phyloP scores from a whole-genome alignment of 371 early-diverging fungal genomes.

The Syncephalis fuscata region DNA sequence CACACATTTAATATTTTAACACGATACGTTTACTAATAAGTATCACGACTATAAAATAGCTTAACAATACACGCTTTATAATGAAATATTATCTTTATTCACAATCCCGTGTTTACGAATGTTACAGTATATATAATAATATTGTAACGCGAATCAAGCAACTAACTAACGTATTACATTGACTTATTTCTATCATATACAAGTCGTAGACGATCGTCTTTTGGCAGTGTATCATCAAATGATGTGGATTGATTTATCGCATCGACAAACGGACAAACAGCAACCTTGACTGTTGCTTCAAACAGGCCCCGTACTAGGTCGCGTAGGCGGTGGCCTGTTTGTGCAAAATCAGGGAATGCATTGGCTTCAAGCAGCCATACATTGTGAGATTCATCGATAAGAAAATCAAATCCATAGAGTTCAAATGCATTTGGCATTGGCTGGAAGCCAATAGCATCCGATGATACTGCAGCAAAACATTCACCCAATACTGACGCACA shows the following conservation, averaged over 20 bases:
- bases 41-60: too few species aligned
- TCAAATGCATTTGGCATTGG: slow-evolving; percentile 48
- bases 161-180: too few species aligned
- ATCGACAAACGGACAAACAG: slow-evolving; percentile 23
- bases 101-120: too few species aligned
- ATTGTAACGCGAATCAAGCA: too few species aligned
- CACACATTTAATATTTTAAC: too few species aligned
- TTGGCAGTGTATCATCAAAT: not conserved
- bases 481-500: slow-evolving; percentile 34
- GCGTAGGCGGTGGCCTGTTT: slow-evolving; percentile 36
- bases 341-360: slow-evolving; percentile 61
- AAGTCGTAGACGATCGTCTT: too few species aligned
- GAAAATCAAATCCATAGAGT: slow-evolving; percentile 51
- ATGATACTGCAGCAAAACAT: slow-evolving; percentile 36
- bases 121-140: too few species aligned
- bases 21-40: too few species aligned
- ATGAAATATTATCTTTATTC: too few species aligned
- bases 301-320: slow-evolving; percentile 39
- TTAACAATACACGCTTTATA: too few species aligned
- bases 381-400: slow-evolving; percentile 31
- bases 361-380: slow-evolving; percentile 49
- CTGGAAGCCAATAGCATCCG: slow-evolving; percentile 49
- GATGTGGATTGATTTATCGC: not conserved
- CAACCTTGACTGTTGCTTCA: slow-evolving; percentile 25
- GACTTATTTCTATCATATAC: too few species aligned